Evolutionary conservation across 140 eudicot genomes (phyloP).

Genomic region (Anethum foeniculum): DNA sequence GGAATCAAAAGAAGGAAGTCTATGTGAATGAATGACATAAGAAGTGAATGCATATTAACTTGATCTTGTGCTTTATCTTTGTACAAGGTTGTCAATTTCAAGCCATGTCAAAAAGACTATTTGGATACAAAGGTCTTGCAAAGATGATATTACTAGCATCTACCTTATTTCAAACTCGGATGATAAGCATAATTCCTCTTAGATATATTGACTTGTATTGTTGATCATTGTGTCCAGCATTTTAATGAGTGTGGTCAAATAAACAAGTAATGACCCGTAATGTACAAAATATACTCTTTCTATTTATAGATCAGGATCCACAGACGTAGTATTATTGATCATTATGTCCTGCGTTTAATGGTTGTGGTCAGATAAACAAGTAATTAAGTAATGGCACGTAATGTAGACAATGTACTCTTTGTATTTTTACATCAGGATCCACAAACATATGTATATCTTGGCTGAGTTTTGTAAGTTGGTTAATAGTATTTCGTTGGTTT

Average conservation of each 20-base stretch:
- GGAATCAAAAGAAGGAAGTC: neutral
- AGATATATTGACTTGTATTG: neutral
- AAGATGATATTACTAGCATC: neutral
- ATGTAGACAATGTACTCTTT: neutral
- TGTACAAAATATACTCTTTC: neutral
- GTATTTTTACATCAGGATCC: neutral
- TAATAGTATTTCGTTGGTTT: neutral
- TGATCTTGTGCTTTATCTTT: neutral
- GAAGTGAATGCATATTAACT: neutral
- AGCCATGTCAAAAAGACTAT: neutral
- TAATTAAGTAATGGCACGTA: neutral
- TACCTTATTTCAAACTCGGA: neutral
- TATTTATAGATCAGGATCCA: neutral
- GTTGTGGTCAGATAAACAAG: neutral
- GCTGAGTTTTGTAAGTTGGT: neutral
- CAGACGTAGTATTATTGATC: neutral
- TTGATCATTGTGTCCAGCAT: neutral
- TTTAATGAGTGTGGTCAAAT: neutral
- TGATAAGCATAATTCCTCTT: neutral
- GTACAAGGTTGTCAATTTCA: neutral
- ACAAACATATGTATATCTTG: neutral
- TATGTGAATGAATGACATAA: neutral
- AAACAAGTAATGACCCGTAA: neutral
- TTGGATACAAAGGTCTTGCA: neutral
- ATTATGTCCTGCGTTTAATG: neutral